Evolutionary conservation across 2,329 filamentous ascomycete genomes (phyloP).

Genomic region (Myriosclerotinia curreyana): DNA sequence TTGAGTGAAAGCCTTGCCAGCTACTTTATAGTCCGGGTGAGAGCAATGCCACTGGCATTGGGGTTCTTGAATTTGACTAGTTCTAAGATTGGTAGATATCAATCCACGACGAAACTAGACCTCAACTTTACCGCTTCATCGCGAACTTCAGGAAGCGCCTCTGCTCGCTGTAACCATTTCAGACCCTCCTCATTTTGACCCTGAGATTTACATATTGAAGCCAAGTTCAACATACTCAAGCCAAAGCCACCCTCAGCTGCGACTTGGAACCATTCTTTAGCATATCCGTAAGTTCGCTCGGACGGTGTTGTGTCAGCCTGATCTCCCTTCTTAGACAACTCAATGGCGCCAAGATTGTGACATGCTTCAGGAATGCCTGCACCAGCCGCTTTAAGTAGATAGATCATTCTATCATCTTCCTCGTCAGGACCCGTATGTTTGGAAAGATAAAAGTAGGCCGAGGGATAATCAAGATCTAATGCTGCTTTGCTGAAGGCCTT

Average conservation of each 20-base stretch:
- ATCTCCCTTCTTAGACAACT: conserved; percentile 28
- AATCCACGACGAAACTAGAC: background rate
- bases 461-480: conserved; percentile 35
- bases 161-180: conserved; percentile 33
- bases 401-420: conserved; percentile 27
- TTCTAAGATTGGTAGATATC: background rate
- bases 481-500: conserved; percentile 36
- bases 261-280: conserved; percentile 36
- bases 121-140: conserved; percentile 9
- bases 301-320: conserved; percentile 17
- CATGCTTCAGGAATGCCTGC: conserved; percentile 36
- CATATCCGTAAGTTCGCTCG: conserved; percentile 33
- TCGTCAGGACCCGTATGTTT: conserved; percentile 27
- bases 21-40: background rate
- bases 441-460: conserved; percentile 37
- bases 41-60: background rate
- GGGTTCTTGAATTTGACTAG: background rate
- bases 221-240: conserved; percentile 36
- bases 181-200: conserved; percentile 28
- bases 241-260: conserved; percentile 34
- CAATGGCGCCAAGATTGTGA: conserved; percentile 35
- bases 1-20: background rate
- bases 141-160: conserved; percentile 4
- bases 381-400: conserved; percentile 37
- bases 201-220: conserved; percentile 30